Base-by-base conservation (phyloP, 192 early-diverging fungal genomes). In the Podila horticola region DNA sequence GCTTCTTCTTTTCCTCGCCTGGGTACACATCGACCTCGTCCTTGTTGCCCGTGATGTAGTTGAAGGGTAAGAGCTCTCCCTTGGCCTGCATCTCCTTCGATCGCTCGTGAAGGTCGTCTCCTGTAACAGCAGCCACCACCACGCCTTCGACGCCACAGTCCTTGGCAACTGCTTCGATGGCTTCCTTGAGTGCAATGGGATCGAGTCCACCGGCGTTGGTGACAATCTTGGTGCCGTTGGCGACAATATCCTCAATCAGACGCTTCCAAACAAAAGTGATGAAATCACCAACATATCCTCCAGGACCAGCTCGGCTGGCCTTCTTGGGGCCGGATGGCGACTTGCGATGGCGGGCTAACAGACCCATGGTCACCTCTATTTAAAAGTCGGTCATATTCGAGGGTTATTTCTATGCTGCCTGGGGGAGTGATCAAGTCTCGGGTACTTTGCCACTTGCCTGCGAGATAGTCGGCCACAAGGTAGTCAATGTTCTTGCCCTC, bases 161-260 rank as follows among this genome's bases (percentile, higher is more conserved):
- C 26, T 84, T 81, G 38, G 87, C 77, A 22, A 82, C 74, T 1
- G 33, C 59, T 64, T 92, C 91, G 59, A 92, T 90, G 1, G 91
- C 91, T n/a, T 74, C 74, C 67, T 92, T 92, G 58, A 86, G 86
- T 11, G 87, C 88, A 22, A 90, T 38, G 29, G 91, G 91, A 45
- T 90, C 90, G 22, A 91, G 79, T 15, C 86, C 90, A 69, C 91
- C 91, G 20, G 91, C 91, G 71, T 92, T 92, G 9, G 91, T 92
- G 69, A 92, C 82, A 59, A 92, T 71, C 63, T 88, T 90, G 33
- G 86, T 90, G 26, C 84, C 83, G 58, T 88, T 82, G 62, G 89
- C 88, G 34, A 85, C 66, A 48, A 92, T 66, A 55, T 84, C 81
- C 5, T 84, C 84, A 31, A 88, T 68, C 2, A 88, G 67, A 33